Percentiles rank a stretch among this genome's conserved stretches.
Evolutionary conservation across 176 grass and related monocot genomes (phyloP).

Genomic region (Zoysia pacifica): DNA sequence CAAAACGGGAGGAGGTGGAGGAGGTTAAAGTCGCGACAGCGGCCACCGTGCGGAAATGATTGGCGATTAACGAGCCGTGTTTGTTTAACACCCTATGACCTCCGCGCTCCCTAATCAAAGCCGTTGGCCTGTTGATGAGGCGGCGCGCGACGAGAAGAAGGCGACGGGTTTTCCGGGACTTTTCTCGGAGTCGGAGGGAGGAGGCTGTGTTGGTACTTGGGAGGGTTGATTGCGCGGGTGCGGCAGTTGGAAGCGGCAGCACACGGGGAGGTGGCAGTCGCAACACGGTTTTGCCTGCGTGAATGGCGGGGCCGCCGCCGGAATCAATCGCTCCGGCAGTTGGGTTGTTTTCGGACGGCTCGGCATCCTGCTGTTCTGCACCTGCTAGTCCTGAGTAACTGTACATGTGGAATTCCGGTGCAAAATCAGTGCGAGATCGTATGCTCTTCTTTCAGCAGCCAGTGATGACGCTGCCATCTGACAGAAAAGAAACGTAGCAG

Average conservation of each 20-base stretch:
- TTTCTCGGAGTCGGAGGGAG: not conserved
- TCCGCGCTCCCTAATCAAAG: not conserved
- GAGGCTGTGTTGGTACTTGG: not conserved
- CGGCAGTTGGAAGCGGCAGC: constrained; percentile 42
- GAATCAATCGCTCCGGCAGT: constrained; percentile 51
- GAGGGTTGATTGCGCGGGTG: constrained; percentile 23
- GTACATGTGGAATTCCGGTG: not conserved
- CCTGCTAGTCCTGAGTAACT: not conserved
- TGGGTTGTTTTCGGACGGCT: constrained; percentile 7
- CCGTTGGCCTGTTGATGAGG: not conserved
- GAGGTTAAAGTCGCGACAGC: constrained; percentile 42
- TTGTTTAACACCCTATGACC: constrained; percentile 30
- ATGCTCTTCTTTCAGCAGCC: not conserved
- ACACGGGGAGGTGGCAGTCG: constrained; percentile 54
- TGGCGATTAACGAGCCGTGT: constrained; percentile 24
- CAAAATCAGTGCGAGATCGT: not conserved
- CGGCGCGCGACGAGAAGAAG: constrained; percentile 6
- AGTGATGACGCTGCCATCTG: no score
- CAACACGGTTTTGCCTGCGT: constrained; percentile 52
- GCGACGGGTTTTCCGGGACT: not conserved
- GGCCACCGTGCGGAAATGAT: constrained; percentile 48
- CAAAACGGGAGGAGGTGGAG: constrained; percentile 26
- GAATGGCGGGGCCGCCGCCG: constrained; percentile 49
- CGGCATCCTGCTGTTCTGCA: not conserved
- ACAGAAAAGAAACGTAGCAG: not conserved